Evolutionary conservation across 2,329 filamentous ascomycete species (phyloP).

Genomic region (Fusarium phyllophilum): DNA sequence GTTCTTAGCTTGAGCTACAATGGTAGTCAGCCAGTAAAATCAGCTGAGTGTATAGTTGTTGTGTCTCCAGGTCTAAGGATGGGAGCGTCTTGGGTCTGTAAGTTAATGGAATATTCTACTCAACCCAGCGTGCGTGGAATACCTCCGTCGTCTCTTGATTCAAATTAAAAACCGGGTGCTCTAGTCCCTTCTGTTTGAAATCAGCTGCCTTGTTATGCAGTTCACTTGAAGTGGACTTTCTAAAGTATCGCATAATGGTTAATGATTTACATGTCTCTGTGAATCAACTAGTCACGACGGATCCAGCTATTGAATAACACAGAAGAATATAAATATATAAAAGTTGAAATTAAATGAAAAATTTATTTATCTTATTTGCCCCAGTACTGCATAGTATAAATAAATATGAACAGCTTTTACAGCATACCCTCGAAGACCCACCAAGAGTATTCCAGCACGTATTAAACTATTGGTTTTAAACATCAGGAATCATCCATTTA

Average conservation of each 20-base stretch:
- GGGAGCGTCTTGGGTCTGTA: accelerated
- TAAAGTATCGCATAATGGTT: not conserved
- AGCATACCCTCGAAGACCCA: accelerated
- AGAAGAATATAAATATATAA: accelerated
- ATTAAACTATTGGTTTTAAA: accelerated
- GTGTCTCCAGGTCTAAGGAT: not conserved
- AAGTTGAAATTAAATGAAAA: not conserved
- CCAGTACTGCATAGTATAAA: not conserved
- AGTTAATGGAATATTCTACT: too few species aligned
- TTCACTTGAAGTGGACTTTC: not conserved
- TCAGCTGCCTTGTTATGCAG: accelerated
- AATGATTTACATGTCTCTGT: not conserved
- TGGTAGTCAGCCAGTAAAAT: too few species aligned
- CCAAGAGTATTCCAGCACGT: too few species aligned
- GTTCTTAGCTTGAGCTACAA: not conserved
- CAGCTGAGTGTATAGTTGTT: too few species aligned
- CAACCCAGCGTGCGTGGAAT: not conserved
- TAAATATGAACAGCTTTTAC: not conserved
- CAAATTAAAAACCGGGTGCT: accelerated
- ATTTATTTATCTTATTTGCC: not conserved
- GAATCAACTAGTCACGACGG: not conserved
- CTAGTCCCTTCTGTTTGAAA: accelerated
- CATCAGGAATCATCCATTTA: too few species aligned
- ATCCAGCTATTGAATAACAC: accelerated
- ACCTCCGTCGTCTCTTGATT: accelerated